Percentiles rank a stretch among this genome's conserved stretches.
Conservation (phyloP, 306 rosid genomes). For the Argentina anserina region DNA sequence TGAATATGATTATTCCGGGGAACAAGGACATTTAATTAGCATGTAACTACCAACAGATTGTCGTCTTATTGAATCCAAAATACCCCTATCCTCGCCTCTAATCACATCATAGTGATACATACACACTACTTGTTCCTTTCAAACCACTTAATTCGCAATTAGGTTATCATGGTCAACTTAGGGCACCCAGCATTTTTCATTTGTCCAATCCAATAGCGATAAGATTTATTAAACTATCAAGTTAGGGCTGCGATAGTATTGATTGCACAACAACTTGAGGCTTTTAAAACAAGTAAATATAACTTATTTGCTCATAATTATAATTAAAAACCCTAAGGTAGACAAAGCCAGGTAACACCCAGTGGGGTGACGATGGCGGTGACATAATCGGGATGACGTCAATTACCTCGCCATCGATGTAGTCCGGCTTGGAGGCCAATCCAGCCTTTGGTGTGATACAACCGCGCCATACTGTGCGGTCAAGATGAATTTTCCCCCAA, state of each 20-base stretch:
- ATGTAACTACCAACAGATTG: slow-evolving; percentile 3
- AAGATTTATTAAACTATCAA: not conserved
- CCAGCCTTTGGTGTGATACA: not conserved
- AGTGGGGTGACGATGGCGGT: not conserved
- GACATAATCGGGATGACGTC: not conserved
- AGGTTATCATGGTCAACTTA: not conserved
- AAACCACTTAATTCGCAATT: not conserved
- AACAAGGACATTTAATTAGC: not conserved
- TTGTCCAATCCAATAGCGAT: not conserved
- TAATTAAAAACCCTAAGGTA: not conserved
- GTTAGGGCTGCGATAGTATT: not conserved
- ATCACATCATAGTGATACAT: not conserved
- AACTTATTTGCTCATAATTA: not conserved
- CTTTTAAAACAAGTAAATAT: not conserved
- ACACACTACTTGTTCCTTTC: not conserved
- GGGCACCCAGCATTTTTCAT: not conserved
- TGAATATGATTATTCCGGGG: not conserved
- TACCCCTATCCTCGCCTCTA: not conserved
- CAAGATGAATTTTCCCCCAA: not conserved
- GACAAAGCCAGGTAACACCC: not conserved
- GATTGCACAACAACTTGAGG: not conserved
- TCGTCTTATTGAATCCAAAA: not conserved
- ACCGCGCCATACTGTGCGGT: not conserved
- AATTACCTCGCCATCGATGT: not conserved
- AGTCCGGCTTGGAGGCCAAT: not conserved